Evolutionary conservation across 2,329 filamentous ascomycete species (phyloP).

Genomic region (Raffaelea arxii): DNA sequence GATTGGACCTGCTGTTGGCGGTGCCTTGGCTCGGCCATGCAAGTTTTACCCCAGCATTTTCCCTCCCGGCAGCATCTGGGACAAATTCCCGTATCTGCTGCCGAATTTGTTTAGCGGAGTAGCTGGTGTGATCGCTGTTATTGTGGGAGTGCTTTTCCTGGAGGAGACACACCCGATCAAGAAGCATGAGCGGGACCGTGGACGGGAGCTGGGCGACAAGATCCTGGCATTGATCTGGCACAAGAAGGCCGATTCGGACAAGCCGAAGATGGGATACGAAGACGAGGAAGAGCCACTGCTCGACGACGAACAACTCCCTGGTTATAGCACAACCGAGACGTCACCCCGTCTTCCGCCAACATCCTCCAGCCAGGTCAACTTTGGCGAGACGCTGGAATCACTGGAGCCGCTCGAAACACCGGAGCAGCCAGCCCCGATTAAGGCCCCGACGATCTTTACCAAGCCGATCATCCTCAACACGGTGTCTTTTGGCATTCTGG

Average conservation of each 20-base stretch:
- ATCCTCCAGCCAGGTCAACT: constrained; percentile 15
- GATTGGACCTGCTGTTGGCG: constrained; percentile 83
- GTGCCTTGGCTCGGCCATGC: constrained; percentile 79
- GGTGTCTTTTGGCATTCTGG: constrained; percentile 80
- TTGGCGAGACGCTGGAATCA: constrained; percentile 20
- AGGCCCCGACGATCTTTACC: constrained; percentile 56
- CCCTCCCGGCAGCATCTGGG: constrained; percentile 64
- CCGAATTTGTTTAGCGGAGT: constrained; percentile 83
- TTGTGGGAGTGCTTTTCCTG: constrained; percentile 74
- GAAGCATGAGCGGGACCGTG: constrained; percentile 66
- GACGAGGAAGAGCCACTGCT: constrained; percentile 54
- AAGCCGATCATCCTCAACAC: constrained; percentile 80
- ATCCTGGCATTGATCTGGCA: constrained; percentile 40
- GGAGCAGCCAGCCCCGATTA: constrained; percentile 20
- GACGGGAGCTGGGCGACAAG: constrained; percentile 66
- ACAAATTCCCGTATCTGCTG: constrained; percentile 78
- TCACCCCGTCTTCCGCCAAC: constrained; percentile 9
- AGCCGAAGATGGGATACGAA: constrained; percentile 19
- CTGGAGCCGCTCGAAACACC: constrained; percentile 20
- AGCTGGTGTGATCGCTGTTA: constrained; percentile 66
- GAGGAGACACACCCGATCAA: constrained; percentile 88
- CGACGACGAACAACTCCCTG: constrained; percentile 53
- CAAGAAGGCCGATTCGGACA: constrained; percentile 11
- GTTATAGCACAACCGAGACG: constrained; percentile 53
- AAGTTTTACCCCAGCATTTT: constrained; percentile 72